Conservation (phyloP, 2,329 filamentous ascomycete species). For the Zasmidium citrigriseum region DNA sequence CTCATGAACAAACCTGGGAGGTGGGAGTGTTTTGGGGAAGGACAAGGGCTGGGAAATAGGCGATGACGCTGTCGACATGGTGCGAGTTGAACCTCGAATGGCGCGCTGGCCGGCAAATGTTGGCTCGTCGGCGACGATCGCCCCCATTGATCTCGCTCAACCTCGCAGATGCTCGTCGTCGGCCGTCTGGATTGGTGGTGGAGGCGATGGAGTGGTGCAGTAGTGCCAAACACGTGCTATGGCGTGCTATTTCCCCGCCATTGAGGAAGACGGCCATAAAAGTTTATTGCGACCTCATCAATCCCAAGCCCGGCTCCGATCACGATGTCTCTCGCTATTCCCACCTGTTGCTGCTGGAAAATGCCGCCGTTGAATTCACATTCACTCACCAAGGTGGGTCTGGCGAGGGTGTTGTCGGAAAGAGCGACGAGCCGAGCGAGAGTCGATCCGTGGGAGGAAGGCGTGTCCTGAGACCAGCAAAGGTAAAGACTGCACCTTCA, state of each 20-base stretch:
- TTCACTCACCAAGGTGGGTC: neutral
- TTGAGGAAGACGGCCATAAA: neutral
- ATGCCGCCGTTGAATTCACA: neutral
- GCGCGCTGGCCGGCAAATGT: neutral
- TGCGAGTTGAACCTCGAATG: neutral
- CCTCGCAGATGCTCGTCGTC: neutral
- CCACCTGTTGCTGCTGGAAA: too few species aligned
- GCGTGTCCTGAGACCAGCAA: neutral
- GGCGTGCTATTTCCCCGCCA: slow-evolving; percentile 1
- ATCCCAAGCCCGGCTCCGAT: neutral
- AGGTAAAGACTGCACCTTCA: too few species aligned
- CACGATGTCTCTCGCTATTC: neutral
- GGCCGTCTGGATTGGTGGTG: neutral
- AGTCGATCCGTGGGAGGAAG: neutral
- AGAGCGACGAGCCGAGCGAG: neutral
- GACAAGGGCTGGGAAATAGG: neutral
- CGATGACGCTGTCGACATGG: neutral
- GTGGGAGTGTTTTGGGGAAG: neutral
- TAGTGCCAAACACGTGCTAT: neutral
- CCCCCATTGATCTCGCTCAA: neutral
- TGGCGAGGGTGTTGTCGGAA: neutral
- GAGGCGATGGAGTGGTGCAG: neutral
- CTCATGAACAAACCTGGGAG: neutral
- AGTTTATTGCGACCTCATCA: neutral
- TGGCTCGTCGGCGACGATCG: neutral